Percentiles rank a stretch among this genome's conserved stretches.
phyloP scores from a whole-genome alignment of 345 rosid genomes.

The Bruguiera sexangula region DNA sequence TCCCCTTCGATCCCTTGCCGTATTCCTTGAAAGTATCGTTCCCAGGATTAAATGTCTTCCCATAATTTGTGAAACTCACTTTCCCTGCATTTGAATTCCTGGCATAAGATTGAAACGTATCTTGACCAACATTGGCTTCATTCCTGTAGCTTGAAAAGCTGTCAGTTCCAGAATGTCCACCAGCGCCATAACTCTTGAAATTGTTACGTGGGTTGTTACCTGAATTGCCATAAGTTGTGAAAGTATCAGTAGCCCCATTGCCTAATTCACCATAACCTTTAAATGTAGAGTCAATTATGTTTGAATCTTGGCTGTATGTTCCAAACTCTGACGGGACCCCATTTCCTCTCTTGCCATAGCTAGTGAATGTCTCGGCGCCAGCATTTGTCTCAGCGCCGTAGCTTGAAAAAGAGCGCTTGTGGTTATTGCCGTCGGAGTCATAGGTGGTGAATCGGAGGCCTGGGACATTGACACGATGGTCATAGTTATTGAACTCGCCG shows the following conservation, averaged over 20 bases:
- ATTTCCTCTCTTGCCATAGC: conserved; percentile 34
- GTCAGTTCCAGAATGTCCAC: conserved; percentile 15
- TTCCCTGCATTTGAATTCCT: conserved; percentile 22
- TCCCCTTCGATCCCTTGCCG: conserved; percentile 24
- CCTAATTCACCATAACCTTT: conserved; percentile 28
- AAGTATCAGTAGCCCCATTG: conserved; percentile 25
- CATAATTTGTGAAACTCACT: conserved; percentile 24
- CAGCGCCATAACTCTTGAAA: conserved; percentile 27
- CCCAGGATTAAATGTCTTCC: conserved; percentile 27
- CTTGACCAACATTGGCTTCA: conserved; percentile 27
- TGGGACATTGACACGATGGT: conserved; percentile 27
- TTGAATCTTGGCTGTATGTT: conserved; percentile 21
- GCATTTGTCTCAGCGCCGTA: conserved; percentile 28
- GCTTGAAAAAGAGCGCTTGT: conserved; percentile 23
- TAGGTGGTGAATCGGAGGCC: conserved; percentile 32
- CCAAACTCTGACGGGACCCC: conserved; percentile 25
- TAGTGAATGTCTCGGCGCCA: conserved; percentile 21
- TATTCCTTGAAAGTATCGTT: conserved; percentile 29
- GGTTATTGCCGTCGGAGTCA: conserved; percentile 26
- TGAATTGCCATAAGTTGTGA: conserved; percentile 20
- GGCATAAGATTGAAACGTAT: conserved; percentile 25
- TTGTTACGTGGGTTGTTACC: conserved; percentile 23
- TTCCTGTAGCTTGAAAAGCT: conserved; percentile 24
- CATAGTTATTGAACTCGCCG: conserved; percentile 24
- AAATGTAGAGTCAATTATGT: conserved; percentile 23